phyloP scores from a whole-genome alignment of 345 rosid species.

The Eucalyptus sideroxylon region DNA sequence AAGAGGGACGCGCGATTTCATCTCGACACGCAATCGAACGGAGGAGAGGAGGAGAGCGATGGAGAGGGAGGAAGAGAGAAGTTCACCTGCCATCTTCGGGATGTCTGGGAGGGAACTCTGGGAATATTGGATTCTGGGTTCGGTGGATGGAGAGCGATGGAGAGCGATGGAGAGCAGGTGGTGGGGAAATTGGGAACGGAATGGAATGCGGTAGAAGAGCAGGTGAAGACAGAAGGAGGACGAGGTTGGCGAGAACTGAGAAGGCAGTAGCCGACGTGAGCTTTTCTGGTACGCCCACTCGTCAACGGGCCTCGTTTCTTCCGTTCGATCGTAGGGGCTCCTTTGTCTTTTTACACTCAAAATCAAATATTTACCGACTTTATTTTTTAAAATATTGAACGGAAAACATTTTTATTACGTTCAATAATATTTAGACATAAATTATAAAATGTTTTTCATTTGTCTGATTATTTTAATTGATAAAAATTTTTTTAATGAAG shows the following conservation, averaged over 20 bases:
- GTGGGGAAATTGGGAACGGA: background rate
- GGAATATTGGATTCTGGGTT: background rate
- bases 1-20: background rate
- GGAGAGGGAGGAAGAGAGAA: background rate
- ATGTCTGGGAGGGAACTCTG: background rate
- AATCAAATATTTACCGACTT: too few species aligned
- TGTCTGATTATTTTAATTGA: rapidly evolving
- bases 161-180: background rate
- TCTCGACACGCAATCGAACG: background rate
- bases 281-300: background rate
- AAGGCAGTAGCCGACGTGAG: too few species aligned
- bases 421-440: too few species aligned
- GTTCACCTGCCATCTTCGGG: background rate
- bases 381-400: too few species aligned
- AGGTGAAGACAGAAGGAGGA: background rate
- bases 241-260: background rate
- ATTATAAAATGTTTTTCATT: rapidly evolving
- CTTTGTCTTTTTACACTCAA: too few species aligned
- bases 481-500: too few species aligned
- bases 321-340: background rate
- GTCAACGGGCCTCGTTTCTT: background rate
- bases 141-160: background rate
- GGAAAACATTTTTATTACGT: too few species aligned
- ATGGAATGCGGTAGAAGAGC: background rate
- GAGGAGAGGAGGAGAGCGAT: background rate